Evolutionary conservation across 768 basidiomycete genomes (phyloP).

Genomic region (Chlorophyllum brunneum): DNA sequence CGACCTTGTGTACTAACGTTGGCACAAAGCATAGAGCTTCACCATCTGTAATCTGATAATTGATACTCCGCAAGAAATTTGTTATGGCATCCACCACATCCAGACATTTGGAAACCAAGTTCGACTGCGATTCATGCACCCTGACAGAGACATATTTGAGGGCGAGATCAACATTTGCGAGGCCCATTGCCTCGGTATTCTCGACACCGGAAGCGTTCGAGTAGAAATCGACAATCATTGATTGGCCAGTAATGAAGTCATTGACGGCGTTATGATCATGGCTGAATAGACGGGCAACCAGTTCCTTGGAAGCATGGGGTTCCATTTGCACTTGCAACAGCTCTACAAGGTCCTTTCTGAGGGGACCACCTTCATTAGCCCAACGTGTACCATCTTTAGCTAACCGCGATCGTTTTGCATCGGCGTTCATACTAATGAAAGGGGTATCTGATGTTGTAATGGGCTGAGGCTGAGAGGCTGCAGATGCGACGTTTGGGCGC

Average conservation of each 20-base stretch:
- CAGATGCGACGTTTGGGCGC: conserved; percentile 25
- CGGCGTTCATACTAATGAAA: conserved; percentile 52
- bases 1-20: conserved; percentile 84
- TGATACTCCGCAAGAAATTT: conserved; percentile 64
- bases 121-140: conserved; percentile 87
- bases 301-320: conserved; percentile 68
- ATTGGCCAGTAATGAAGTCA: conserved; percentile 80
- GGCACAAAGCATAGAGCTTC: conserved; percentile 90
- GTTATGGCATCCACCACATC: conserved; percentile 82
- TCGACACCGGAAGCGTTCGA: conserved; percentile 54
- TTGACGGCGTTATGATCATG: conserved; percentile 95
- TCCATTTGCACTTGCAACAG: conserved; percentile 91
- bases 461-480: conserved; percentile 23
- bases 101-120: conserved; percentile 81
- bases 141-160: conserved; percentile 93
- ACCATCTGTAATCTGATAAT: conserved; percentile 77
- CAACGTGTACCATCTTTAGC: conserved; percentile 77
- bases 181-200: conserved; percentile 54
- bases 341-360: conserved; percentile 84
- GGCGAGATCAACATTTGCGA: conserved; percentile 88
- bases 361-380: conserved; percentile 83
- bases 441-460: conserved; percentile 27
- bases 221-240: conserved; percentile 74
- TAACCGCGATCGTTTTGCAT: conserved; percentile 62
- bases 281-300: conserved; percentile 81